Evolutionary conservation across 164 flowering plant genomes (phyloP).

Genomic region (Macadamia tetraphylla): DNA sequence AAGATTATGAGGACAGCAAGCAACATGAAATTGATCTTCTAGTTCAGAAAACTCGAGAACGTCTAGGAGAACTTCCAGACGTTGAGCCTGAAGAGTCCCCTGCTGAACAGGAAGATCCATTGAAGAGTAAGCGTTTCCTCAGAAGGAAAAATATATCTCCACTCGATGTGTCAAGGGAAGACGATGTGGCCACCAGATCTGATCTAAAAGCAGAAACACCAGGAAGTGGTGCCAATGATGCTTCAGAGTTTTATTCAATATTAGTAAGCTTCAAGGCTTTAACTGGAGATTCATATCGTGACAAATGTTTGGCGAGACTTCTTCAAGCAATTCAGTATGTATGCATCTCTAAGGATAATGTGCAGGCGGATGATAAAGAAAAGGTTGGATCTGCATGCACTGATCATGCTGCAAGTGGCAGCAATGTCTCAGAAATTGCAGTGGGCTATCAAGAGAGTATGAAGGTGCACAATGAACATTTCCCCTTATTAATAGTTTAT

Average conservation of each 20-base stretch:
- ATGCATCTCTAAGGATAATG: slow-evolving; percentile 28
- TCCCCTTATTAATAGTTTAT: not conserved
- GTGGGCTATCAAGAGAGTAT: slow-evolving; percentile 27
- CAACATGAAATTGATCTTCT: slow-evolving; percentile 91
- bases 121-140: slow-evolving; percentile 39
- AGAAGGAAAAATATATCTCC: slow-evolving; percentile 58
- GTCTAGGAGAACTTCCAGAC: slow-evolving; percentile 79
- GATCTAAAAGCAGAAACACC: slow-evolving; percentile 74
- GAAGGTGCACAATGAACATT: slow-evolving; percentile 21
- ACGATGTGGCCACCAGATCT: slow-evolving; percentile 35
- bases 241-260: slow-evolving; percentile 45
- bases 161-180: slow-evolving; percentile 71
- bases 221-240: slow-evolving; percentile 44
- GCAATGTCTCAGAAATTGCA: slow-evolving; percentile 15
- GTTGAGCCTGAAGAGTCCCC: slow-evolving; percentile 50
- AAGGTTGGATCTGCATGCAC: slow-evolving; percentile 19
- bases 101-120: slow-evolving; percentile 45
- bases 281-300: slow-evolving; percentile 68
- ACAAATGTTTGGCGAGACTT: slow-evolving; percentile 79
- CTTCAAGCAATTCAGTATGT: slow-evolving; percentile 54
- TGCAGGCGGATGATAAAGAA: slow-evolving; percentile 29
- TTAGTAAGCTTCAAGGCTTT: slow-evolving; percentile 52
- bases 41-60: slow-evolving; percentile 66
- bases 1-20: slow-evolving; percentile 76
- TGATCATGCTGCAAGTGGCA: slow-evolving; percentile 9